Base-by-base conservation (phyloP, 2,329 filamentous ascomycete genomes). In the Claviceps sp. region DNA sequence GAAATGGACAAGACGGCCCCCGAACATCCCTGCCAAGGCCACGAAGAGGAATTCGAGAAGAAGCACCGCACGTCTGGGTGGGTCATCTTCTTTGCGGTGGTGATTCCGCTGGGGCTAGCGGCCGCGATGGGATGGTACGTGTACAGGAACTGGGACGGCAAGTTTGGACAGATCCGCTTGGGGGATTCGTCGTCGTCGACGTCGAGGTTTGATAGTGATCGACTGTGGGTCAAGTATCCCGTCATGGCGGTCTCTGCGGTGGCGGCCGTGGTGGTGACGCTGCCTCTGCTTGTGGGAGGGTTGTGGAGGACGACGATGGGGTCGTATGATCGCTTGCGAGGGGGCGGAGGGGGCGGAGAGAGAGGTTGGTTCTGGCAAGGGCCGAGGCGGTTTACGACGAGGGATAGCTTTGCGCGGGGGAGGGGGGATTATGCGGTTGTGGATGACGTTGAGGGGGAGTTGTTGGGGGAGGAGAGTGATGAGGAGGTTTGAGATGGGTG, bases 361-460 rank as follows among this genome's bases (percentile, higher is more conserved):
- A 54, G 73, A 55, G 72, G 74, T 59, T 75, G 76, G 67, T 63
- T 77, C 48, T 69, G 70, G n/a, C 73, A 78, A 16, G 76, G 78
- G 3, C 77, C 78, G 38, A 74, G 85, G 55, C 81, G 84, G 52
- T 98, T 94, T 65, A 93, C 89, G 16, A 95, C 87, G 48, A 76
- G 94, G 54, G 86, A 87, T 62, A 91, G 87, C 55, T 98, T 98
- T 69, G 86, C 89, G 5, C 79, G 89, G 52, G 85, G 88, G 1
- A 79, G 87, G 52, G 84, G 86, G n/a, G 88, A 95, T 66, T 97
- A 97, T 66, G 81, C 84, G 16, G 78, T 85, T 61, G 88, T 95
- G 50, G 89, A 95, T 61, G 86, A 93, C 49, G 93, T 97, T 64
- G 93, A 97, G 66, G 91, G 91, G 48, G 91, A 97, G 72, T 72